Base-by-base conservation (phyloP, 441 rosid genomes). In the Populus hybrid region DNA sequence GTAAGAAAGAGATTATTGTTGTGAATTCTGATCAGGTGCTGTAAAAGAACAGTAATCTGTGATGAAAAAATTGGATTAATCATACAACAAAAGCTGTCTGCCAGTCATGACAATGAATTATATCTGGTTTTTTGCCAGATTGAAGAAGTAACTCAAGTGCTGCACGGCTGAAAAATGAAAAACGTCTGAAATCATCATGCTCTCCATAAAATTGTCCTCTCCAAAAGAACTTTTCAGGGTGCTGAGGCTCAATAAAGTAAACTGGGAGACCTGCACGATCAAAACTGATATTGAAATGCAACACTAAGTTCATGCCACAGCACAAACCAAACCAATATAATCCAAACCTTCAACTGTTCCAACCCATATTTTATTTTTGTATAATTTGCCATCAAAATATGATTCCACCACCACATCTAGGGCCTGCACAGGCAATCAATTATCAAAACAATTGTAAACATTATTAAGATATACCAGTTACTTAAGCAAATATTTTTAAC, bases 91-190 rank as follows among this genome's bases (percentile, higher is more conserved):
- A 96, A 77, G 99, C 98, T 75, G 99, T 92, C 88, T 96, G 98
- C 99, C 99, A 96, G 84, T 96, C 99, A 82, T 96, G 99, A 84
- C 98, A 96, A 79, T 96, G 99, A 69, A 96, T 92, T 79, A 96
- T 91, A 85, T 96, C 98, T 1, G 99, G 99, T 84, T 84, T 91
- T 85, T 96, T 96, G 76, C 98, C 98, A 70, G 95, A 85, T 87
- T 89, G 98, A 82, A 91, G 92, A 83, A 96, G 92, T 87, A 94
- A 84, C 88, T 96, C 98, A 73, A 96, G 90, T 12, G 99, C 98
- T 65, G 98, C 98, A 30, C 98, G 97, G 83, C 99, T 94, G 79
- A 94, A 96, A 84, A 82, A 96, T 19, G 98, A 96, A 83, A 96
- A 96, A 50, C 99, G 96, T 78, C 78, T 94, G 83, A 96, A 96